Conservation (phyloP, 2,329 filamentous ascomycete species). For the Aspergillus awamori region DNA sequence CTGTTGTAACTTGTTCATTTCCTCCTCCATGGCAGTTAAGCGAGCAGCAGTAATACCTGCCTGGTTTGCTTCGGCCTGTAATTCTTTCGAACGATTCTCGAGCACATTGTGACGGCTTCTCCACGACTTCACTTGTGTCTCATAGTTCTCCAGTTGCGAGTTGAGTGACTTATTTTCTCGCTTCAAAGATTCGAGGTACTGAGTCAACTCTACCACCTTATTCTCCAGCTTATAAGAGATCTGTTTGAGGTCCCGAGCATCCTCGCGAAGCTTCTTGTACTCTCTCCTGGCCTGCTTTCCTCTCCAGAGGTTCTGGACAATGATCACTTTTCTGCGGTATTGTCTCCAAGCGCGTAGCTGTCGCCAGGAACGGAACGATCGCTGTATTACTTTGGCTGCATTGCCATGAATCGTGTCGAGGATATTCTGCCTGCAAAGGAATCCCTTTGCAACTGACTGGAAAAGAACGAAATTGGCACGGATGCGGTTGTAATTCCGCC, state of each 20-base stretch:
- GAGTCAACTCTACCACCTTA: constrained; percentile 98
- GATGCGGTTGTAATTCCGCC: constrained; percentile 76
- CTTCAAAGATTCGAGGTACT: constrained; percentile 89
- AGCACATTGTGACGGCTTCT: constrained; percentile 88
- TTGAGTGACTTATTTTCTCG: constrained; percentile 88
- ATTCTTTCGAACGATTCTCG: constrained; percentile 86
- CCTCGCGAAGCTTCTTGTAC: constrained; percentile 91
- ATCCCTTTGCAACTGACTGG: constrained; percentile 89
- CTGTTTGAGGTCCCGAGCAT: constrained; percentile 97
- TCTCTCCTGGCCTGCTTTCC: constrained; percentile 76
- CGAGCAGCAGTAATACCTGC: constrained; percentile 93
- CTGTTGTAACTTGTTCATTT: constrained; percentile 87
- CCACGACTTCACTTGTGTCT: constrained; percentile 94
- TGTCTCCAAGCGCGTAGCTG: constrained; percentile 81
- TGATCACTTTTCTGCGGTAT: constrained; percentile 84
- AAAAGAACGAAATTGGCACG: constrained; percentile 83
- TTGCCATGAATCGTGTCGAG: constrained; percentile 93
- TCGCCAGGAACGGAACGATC: constrained; percentile 80
- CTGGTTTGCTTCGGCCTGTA: constrained; percentile 96
- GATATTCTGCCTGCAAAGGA: constrained; percentile 84
- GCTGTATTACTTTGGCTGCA: constrained; percentile 86
- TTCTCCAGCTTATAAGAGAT: constrained; percentile 99
- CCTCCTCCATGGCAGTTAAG: constrained; percentile 87
- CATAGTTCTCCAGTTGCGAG: constrained; percentile 91
- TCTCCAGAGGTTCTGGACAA: constrained; percentile 92